Conservation (phyloP, 2,329 filamentous ascomycete species). For the Parascedosporium putredinis region DNA sequence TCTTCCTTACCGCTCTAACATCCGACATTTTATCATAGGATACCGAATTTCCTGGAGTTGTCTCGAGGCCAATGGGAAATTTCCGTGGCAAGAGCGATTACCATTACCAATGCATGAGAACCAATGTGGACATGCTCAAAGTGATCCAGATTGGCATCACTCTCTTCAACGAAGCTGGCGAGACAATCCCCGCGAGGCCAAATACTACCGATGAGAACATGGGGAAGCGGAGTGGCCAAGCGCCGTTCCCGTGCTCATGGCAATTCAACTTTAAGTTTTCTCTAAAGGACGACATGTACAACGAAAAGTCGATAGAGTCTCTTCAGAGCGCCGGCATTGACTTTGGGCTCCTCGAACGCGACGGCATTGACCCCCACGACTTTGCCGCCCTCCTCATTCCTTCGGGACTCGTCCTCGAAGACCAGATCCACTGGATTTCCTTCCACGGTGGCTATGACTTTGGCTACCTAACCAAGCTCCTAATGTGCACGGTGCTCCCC, state of each 20-base stretch:
- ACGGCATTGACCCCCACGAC: constrained; percentile 81
- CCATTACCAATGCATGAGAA: constrained; percentile 94
- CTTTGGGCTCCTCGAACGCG: constrained; percentile 70
- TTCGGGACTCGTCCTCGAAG: constrained; percentile 79
- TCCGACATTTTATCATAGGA: constrained; percentile 52
- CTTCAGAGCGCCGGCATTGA: constrained; percentile 88
- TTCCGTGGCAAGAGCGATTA: constrained; percentile 96
- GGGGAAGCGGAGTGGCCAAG: constrained; percentile 21
- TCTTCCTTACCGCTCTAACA: constrained; percentile 7
- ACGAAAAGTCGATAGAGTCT: constrained; percentile 86
- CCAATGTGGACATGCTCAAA: constrained; percentile 94
- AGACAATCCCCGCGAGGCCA: constrained; percentile 66
- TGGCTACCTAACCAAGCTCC: constrained; percentile 89
- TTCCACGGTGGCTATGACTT: constrained; percentile 99
- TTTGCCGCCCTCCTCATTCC: constrained; percentile 87
- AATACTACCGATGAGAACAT: constrained; percentile 32
- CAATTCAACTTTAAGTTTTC: constrained; percentile 99
- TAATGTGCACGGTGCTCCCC: constrained; percentile 72
- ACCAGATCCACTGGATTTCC: constrained; percentile 89
- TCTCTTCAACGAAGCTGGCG: constrained; percentile 81
- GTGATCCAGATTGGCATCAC: constrained; percentile 96
- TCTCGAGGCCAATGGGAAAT: constrained; percentile 86
- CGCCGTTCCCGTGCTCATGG: constrained; percentile 77
- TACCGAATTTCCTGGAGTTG: constrained; percentile 96
- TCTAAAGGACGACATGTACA: constrained; percentile 93